phyloP scores from a whole-genome alignment of 805 yeast species.

The Clavispora santaluciae region DNA sequence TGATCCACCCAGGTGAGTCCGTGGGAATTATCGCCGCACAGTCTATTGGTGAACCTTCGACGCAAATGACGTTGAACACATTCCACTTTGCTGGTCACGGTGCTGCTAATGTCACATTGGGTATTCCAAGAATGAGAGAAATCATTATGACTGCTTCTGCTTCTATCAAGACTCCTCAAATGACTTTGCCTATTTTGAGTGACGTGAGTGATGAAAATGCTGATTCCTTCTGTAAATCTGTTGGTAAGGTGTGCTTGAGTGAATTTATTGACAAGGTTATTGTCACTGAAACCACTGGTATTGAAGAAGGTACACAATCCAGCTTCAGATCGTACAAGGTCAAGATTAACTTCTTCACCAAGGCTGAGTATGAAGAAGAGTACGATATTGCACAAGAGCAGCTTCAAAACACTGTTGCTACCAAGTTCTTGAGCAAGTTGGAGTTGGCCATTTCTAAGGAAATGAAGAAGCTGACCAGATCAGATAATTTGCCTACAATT shows the following conservation, averaged over 20 bases:
- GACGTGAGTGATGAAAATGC: slow-evolving; percentile 86
- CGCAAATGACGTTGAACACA: slow-evolving; percentile 96
- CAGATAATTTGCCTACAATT: slow-evolving; percentile 54
- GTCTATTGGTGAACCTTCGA: slow-evolving; percentile 98
- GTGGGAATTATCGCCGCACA: slow-evolving; percentile 98
- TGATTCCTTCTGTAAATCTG: slow-evolving; percentile 86
- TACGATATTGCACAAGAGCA: slow-evolving; percentile 82
- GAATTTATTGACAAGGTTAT: slow-evolving; percentile 82
- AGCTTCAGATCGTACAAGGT: slow-evolving; percentile 71
- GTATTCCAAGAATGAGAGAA: slow-evolving; percentile 99
- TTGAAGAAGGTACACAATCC: slow-evolving; percentile 40
- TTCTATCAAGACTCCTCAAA: slow-evolving; percentile 95
- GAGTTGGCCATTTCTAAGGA: slow-evolving; percentile 76
- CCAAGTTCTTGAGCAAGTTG: slow-evolving; percentile 61
- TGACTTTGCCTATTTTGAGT: slow-evolving; percentile 80
- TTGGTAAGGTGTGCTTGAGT: slow-evolving; percentile 77
- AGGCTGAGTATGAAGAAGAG: slow-evolving; percentile 75
- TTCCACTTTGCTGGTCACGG: slow-evolving; percentile 99
- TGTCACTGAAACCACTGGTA: slow-evolving; percentile 86
- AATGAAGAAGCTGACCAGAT: slow-evolving; percentile 71
- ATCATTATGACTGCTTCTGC: slow-evolving; percentile 99
- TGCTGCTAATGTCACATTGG: slow-evolving; percentile 98
- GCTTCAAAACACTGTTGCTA: slow-evolving; percentile 63
- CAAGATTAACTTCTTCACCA: slow-evolving; percentile 68
- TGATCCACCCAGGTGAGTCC: slow-evolving; percentile 94